These are phyloP conservation scores for Fusarium bulbicola DNA, from an alignment of 2,329 filamentous ascomycete species.

Conservation along the genomic window DNA sequence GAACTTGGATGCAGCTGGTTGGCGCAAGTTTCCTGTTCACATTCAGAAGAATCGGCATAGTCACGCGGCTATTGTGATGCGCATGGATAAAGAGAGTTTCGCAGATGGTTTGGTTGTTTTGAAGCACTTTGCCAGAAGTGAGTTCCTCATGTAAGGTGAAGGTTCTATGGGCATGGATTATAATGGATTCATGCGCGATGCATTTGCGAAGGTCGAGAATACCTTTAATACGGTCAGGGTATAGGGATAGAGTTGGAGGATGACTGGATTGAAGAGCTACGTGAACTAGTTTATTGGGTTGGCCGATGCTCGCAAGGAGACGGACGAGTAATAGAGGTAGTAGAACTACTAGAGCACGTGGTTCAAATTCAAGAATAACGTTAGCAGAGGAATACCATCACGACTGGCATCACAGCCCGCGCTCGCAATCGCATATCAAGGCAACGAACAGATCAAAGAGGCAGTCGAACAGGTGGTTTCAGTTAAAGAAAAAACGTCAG, in stretches of 20 bases:
- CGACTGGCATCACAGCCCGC: too few species aligned
- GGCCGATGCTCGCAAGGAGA: too few species aligned
- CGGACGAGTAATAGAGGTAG: too few species aligned
- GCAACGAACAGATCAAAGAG: too few species aligned
- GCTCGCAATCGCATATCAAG: too few species aligned
- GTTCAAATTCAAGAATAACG: too few species aligned
- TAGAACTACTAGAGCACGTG: too few species aligned
- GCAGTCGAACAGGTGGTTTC: too few species aligned
- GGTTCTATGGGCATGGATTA: neutral
- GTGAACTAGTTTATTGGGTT: too few species aligned
- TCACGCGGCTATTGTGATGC: constrained; percentile 90
- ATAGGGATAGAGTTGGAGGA: neutral
- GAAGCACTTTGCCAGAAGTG: constrained; percentile 80
- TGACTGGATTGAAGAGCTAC: too few species aligned
- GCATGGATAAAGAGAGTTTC: constrained; percentile 72
- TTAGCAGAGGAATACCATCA: too few species aligned
- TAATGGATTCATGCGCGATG: neutral
- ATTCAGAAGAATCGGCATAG: constrained; percentile 80
- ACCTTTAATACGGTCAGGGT: neutral
- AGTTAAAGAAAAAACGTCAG: too few species aligned
- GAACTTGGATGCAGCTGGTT: constrained; percentile 72
- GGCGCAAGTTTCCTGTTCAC: constrained; percentile 74
- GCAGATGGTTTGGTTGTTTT: constrained; percentile 81
- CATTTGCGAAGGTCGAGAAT: constrained; percentile 12
- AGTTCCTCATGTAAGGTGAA: constrained; percentile 62